These are phyloP conservation scores for Saccharomycopsis fermentans DNA, from an alignment of 805 yeast species.

Conservation along the genomic window DNA sequence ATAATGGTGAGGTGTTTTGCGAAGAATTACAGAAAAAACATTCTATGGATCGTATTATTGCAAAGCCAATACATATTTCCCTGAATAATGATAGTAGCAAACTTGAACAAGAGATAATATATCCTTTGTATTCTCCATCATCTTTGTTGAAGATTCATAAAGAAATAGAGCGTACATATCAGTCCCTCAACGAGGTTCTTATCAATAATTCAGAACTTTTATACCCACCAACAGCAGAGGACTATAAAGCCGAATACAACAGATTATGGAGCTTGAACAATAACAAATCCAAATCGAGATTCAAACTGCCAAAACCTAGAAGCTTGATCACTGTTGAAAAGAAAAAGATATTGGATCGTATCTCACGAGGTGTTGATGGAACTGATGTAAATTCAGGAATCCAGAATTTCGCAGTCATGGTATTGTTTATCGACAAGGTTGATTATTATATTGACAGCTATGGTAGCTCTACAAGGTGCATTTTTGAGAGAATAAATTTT, in stretches of 20 bases:
- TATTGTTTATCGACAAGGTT: slow-evolving; percentile 59
- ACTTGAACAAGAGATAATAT: not conserved
- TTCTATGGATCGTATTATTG: not conserved
- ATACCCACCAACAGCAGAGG: slow-evolving; percentile 43
- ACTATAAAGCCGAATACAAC: slow-evolving; percentile 56
- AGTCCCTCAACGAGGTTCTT: slow-evolving; percentile 7
- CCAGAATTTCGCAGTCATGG: slow-evolving; percentile 56
- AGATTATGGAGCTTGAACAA: slow-evolving; percentile 58
- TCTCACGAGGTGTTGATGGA: slow-evolving; percentile 78
- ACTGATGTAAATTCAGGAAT: slow-evolving; percentile 51
- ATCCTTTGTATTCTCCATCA: slow-evolving; percentile 14
- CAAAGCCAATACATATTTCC: not conserved
- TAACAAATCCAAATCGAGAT: slow-evolving; percentile 49
- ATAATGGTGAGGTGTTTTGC: slow-evolving; percentile 11
- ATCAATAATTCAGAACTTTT: slow-evolving; percentile 17
- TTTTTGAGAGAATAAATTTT: slow-evolving; percentile 41
- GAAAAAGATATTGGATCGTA: slow-evolving; percentile 52
- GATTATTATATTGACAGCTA: slow-evolving; percentile 46
- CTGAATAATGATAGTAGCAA: not conserved
- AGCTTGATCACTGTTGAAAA: slow-evolving; percentile 44
- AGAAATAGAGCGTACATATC: slow-evolving; percentile 1
- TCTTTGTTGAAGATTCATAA: slow-evolving; percentile 9
- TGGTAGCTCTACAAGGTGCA: slow-evolving; percentile 38
- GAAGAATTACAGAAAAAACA: slow-evolving; percentile 7
- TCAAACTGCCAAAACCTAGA: slow-evolving; percentile 70